Base-by-base conservation (phyloP, 2,329 filamentous ascomycete genomes). In the Cordyceps cateniannulata region DNA sequence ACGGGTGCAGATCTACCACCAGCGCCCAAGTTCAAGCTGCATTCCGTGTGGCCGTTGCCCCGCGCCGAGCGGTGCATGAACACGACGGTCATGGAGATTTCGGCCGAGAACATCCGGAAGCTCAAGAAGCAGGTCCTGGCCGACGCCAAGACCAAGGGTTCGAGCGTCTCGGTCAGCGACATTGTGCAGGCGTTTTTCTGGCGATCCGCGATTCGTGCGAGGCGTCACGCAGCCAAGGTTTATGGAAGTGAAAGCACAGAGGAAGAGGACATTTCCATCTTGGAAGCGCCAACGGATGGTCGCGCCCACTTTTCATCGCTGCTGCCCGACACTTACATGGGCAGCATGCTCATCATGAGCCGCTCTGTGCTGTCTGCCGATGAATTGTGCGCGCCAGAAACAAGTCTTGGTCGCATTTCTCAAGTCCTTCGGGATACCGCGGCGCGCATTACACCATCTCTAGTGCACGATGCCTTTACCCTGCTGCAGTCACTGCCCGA, bases 131-230 rank as follows among this genome's bases (percentile, higher is more conserved):
- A 74, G 2, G 68, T 72, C 0, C 14, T 68, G 0, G 62, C 63
- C 0, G 68, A 71, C 42, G 63, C 65, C 0, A 63, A 66, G 16
- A 64, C 68, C 2, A 69, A 70, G 24, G 66, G 66, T 0, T 59
- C 64, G 7, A 62, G 68, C 16, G 61, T 62, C 0, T 75, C 74
- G 0, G 64, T 73, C 25, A 75, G 69, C 60, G 75, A 77, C 48
- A 73, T 76, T 9, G 64, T 76, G 2, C 72, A 76, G 62, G 75
- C 75, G 0, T 73, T 76, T 53, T 70, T 75, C 62, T 77, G 75
- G 75, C 70, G 73, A 0, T 67, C 69, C 0, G 67, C 72, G 0
- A 69, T 76, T 47, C 66, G 69, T 22, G 70, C 73, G 1, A 68
- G 75, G 14, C 71, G 72, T 45, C 70, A 68, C 1, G 72, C 73